Conservation (phyloP, 192 early-diverging fungal species). For the Chytriomyces confervae region DNA sequence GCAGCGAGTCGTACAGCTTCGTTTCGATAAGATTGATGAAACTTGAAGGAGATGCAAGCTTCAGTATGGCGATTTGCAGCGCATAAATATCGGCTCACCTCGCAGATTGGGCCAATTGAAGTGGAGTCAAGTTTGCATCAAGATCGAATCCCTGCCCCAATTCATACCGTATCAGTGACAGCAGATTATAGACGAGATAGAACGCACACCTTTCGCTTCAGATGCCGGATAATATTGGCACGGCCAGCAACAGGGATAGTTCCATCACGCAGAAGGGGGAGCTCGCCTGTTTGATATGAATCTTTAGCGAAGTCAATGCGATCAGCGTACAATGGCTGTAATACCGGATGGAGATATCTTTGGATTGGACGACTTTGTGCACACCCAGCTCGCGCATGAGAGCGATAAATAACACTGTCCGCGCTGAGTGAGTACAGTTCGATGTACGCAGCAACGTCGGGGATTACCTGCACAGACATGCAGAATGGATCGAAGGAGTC, state of each 20-base stretch:
- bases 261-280: slow-evolving; percentile 72
- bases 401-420: slow-evolving; percentile 65
- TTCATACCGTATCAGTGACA: slow-evolving; percentile 40
- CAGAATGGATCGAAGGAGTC: slow-evolving; percentile 78
- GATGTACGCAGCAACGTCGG: neutral
- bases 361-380: slow-evolving; percentile 67
- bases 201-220: slow-evolving; percentile 45
- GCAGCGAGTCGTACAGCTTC: slow-evolving; percentile 75
- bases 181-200: slow-evolving; percentile 27
- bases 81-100: slow-evolving; percentile 46
- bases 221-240: slow-evolving; percentile 40
- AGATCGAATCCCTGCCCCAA: slow-evolving; percentile 47
- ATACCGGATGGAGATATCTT: slow-evolving; percentile 69
- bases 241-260: slow-evolving; percentile 47
- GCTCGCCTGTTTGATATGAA: slow-evolving; percentile 64
- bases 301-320: slow-evolving; percentile 61
- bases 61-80: too few relatives aligned
- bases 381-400: slow-evolving; percentile 56
- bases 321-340: slow-evolving; percentile 46
- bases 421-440: neutral
- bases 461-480: slow-evolving; percentile 52
- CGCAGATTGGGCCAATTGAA: slow-evolving; percentile 52
- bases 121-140: slow-evolving; percentile 43
- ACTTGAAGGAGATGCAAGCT: slow-evolving; percentile 30
- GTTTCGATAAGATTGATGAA: slow-evolving; percentile 79